Percentiles rank a stretch among this genome's conserved stretches.
Conservation (phyloP, 179 eudicot genomes). For the Spinacia oleracea region DNA sequence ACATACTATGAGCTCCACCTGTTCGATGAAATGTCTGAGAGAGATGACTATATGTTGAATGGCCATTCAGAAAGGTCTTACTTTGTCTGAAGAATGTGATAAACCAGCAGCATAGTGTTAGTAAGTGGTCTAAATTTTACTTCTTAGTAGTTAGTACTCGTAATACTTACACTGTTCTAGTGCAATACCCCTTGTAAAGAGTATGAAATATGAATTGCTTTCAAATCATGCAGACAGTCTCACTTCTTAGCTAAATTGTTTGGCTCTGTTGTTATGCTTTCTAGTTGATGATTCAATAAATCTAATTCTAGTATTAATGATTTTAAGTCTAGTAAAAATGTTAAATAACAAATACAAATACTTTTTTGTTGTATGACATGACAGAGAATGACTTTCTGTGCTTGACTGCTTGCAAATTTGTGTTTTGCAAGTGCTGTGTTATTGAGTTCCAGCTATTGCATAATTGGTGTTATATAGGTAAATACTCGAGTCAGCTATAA, state of each 20-base stretch:
- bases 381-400: not conserved
- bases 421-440: not conserved
- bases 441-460: not conserved
- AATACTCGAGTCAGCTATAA: not conserved
- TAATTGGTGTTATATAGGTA: not conserved
- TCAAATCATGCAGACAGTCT: not conserved
- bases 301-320: too few relatives aligned
- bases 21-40: conserved; percentile 2
- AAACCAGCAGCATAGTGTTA: too few relatives aligned
- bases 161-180: too few relatives aligned
- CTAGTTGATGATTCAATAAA: not conserved
- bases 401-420: not conserved
- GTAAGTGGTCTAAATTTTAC: too few relatives aligned
- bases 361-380: not conserved
- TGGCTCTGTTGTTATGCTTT: not conserved
- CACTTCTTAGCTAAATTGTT: not conserved
- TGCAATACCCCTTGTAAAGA: too few relatives aligned
- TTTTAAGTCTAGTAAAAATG: too few relatives aligned
- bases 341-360: not conserved
- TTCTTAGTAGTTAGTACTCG: too few relatives aligned
- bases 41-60: not conserved
- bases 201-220: too few relatives aligned
- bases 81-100: too few relatives aligned
- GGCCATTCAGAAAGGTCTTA: too few relatives aligned
- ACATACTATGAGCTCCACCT: not conserved